A percentile compares a stretch with the other conserved stretches of the same genome.
Conservation (phyloP, 139 green algal species). For the Spirogloea muscicola region DNA sequence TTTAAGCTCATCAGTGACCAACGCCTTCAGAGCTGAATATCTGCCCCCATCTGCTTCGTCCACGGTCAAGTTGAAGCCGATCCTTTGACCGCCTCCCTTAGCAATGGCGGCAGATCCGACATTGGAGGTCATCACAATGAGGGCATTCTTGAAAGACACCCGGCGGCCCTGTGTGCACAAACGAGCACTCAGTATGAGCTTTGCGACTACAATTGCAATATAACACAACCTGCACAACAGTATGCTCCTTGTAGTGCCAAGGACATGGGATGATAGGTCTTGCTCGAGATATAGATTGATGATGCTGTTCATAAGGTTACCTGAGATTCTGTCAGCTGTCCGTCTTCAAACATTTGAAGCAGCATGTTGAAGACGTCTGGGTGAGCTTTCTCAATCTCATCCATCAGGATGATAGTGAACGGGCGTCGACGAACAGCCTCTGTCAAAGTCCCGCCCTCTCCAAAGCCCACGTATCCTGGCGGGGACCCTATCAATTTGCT, state of each 20-base stretch:
- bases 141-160: constrained; percentile 74
- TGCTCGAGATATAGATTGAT: too few species aligned
- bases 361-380: constrained; percentile 98
- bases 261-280: too few species aligned
- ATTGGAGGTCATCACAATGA: constrained; percentile 80
- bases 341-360: constrained; percentile 96
- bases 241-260: too few species aligned
- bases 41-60: constrained; percentile 46
- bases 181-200: too few species aligned
- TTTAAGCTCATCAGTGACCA: constrained; percentile 80
- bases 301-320: too few species aligned
- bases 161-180: constrained; percentile 57
- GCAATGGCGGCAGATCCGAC: constrained; percentile 71
- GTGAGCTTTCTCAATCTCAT: constrained; percentile 99
- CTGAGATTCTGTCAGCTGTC: constrained; percentile 78
- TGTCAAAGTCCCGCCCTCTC: constrained; percentile 73
- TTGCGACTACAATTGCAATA: too few species aligned
- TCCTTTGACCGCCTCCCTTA: constrained; percentile 52
- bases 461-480: constrained; percentile 70
- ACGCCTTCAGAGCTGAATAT: constrained; percentile 59
- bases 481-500: constrained; percentile 68
- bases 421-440: constrained; percentile 75
- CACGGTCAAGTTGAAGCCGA: constrained; percentile 64
- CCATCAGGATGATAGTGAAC: constrained; percentile 85
- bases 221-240: too few species aligned